Base-by-base conservation (phyloP, 2,329 filamentous ascomycete genomes). In the Aspergillus sp. region DNA sequence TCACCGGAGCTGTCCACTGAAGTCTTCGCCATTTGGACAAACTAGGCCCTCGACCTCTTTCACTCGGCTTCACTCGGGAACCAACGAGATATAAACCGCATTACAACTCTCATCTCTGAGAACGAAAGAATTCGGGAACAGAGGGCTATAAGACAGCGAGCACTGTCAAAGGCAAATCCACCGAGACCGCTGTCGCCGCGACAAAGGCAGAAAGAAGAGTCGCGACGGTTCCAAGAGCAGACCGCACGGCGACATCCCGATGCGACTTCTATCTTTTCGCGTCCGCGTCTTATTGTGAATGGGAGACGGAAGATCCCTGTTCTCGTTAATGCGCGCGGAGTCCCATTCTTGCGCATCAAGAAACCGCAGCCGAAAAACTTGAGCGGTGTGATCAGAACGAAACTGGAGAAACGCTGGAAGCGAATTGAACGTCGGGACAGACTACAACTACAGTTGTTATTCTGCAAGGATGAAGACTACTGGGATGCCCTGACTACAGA, bases 281-380 rank as follows among this genome's bases (percentile, higher is more conserved):
- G 73, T 16, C 73, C 73, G 36, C 60, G 56, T 26, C 57, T 60
- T 8, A 49, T 63, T 8, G 62, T 74, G 6, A 65, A 57, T 46
- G 72, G 73, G n/a, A 65, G 62, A 45, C 70, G 75, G 16, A 66
- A 62, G 46, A 61, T 76, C 7, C 75, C 75, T 20, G 61, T 68
- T 6, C 62, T 76, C 11, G 72, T 75, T 36, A 71, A 66, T 57
- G 73, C 73, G 11, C 67, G 72, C 7, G 73, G 73, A 13, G 51
- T 76, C 10, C 73, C 74, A 2, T 70, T 76, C 41, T 58, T 77
- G 44, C 70, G 73, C 45, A 73, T 75, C 47, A 73, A 74, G 47
- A 76, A 76, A 45, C 74, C 74, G 1, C 71, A 75, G 47, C 73
- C 74, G 8, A 65, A 62, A 53, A 68, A 65, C 47, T 53, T 77